phyloP scores from a whole-genome alignment of 257 asterid species.

The Scutellaria minor region DNA sequence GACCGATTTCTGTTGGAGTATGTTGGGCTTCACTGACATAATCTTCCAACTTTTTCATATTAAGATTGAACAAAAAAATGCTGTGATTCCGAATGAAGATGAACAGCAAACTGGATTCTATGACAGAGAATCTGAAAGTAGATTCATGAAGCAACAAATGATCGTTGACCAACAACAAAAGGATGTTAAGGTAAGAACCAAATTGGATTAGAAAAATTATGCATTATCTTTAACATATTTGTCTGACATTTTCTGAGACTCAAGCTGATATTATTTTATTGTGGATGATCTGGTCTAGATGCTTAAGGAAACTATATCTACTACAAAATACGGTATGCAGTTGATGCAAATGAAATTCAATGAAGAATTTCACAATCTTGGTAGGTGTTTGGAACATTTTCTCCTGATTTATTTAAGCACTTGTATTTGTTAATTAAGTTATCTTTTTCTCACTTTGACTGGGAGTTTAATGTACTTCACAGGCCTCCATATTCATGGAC shows the following conservation, averaged over 20 bases:
- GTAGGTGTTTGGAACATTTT: conserved; percentile 44
- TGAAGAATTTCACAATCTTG: conserved; percentile 80
- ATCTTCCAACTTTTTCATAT: conserved; percentile 21
- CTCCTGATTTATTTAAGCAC: conserved; percentile 6
- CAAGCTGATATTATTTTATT: conserved; percentile 20
- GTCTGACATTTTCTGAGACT: conserved; percentile 10
- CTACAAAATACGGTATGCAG: conserved; percentile 89
- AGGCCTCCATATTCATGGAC: conserved; percentile 84
- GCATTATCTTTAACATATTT: conserved; percentile 15
- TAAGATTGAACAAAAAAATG: conserved; percentile 52
- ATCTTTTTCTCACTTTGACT: not conserved
- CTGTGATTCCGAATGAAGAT: conserved; percentile 39
- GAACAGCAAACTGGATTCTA: conserved; percentile 41
- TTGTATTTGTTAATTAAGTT: not conserved
- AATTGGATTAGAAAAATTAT: conserved; percentile 18
- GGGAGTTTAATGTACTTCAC: conserved; percentile 7
- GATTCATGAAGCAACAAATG: conserved; percentile 56
- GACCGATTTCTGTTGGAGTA: not conserved
- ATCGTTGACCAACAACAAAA: conserved; percentile 75
- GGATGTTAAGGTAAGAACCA: conserved; percentile 62
- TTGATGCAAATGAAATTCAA: conserved; percentile 89
- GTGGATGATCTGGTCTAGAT: conserved; percentile 48
- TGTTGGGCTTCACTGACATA: conserved; percentile 28
- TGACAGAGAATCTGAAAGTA: conserved; percentile 55
- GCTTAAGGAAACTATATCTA: conserved; percentile 75